Evolutionary conservation across 208 protist species (phyloP), one percentile per base, ranked within the genome.

Genomic region (Acanthamoeba rhysodes): DNA sequence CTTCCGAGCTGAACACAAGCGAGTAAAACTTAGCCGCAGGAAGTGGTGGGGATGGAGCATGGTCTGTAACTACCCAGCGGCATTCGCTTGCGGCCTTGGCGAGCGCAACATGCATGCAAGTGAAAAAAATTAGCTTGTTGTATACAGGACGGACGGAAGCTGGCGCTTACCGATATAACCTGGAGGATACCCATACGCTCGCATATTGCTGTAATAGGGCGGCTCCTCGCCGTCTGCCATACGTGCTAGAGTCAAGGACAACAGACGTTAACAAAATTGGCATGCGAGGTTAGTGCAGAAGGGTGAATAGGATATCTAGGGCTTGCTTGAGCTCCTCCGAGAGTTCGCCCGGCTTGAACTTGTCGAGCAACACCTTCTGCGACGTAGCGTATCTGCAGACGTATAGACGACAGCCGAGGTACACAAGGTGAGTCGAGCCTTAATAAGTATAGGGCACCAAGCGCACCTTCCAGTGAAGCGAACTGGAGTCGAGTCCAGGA

Each of bases 131-230:
- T 29, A n/a, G 62, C 18, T 20, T 1, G 62, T 68, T 68, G 62
- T 22, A n/a, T 1, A 6, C 62, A n/a, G 27, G 18, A 68, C 18
- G 20, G 27, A 68, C 27, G 24, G 20, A 12, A 50, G 45, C 45
- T 50, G 45, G 57, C 32, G 32, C 29, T 4, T 27, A 74, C 68
- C 76, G n/a, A 84, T 53, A 29, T 84, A 84, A 14, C 76, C 37
- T 3, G 76, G 76, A 45, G 76, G 76, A 34, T 84, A 84, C 14
- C 76, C 76, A 45, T 27, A 84, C 10, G 5, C 24, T 24, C 76
- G 76, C 76, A 84, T 84, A 10, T 32, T 84, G 76, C 32, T n/a
- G 41, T 84, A 84, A 34, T 84, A 84, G n/a, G 76, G 76, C 12
- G 76, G 76, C 45, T 84, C 76, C 32, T 45, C 76, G 41, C 37